Base-by-base conservation (phyloP, 108 stramenopile species). In the Stephanodiscus minutulus region DNA sequence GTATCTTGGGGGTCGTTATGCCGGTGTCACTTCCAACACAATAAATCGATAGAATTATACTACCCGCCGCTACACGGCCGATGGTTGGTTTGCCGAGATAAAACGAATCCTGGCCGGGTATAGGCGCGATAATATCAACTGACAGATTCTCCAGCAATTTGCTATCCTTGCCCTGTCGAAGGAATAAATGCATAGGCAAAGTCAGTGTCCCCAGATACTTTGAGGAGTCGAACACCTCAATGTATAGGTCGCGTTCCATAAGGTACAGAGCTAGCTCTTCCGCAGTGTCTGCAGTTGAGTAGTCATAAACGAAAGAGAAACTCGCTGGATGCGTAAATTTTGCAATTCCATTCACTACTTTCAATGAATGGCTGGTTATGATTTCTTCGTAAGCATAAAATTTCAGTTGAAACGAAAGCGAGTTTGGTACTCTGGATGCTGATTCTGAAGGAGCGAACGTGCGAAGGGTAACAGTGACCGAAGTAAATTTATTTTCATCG, bases 61-160 rank as follows among this genome's bases (percentile, higher is more conserved):
- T 61, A n/a, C 22, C 61, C 50, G 4, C 61, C 50, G 4, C 11
- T 58, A 31, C 41, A 10, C 11, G 39, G 24, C 17, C 39, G 60
- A 22, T 53, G 39, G 24, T 62, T 17, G 55, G 8, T 41, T 41
- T 12, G 7, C 8, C 8, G 39, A 41, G 11, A 41, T 41, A 8
- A 41, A 8, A 41, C 8, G 39, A 8, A 12, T 46, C 17, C 11
- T 24, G 21, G 35, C 28, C 27, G 37, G 25, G 25, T 37, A 13
- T 12, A 4, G 70, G 50, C 5, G n/a, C n/a, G 33, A 74, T 57
- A 2, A 74, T 31, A 22, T 74, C 73, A 31, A 74, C 54, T 33
- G 63, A 56, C 22, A 74, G n/a, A 46, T 74, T 74, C 11, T 74
- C 64, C 64, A 74, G 46, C 5, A 24, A 21, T 66, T 52, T 29